Evolutionary conservation across 345 rosid species (phyloP), one percentile per base, ranked within the genome.

Genomic region (Chamaenerion angustifolium): DNA sequence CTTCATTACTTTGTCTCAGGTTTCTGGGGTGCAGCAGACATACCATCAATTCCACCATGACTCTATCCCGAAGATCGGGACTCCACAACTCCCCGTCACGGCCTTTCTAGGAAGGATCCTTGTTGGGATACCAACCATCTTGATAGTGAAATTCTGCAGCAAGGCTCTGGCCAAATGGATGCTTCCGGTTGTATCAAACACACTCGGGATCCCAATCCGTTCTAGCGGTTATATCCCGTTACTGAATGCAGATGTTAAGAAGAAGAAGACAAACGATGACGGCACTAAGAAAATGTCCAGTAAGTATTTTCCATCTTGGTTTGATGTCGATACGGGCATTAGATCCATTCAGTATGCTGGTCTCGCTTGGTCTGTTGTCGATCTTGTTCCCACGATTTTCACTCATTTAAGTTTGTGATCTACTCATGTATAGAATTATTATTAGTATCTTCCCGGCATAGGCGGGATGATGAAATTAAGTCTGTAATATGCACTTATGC

Each of bases 291-390:
- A 74, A 63, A 50, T 81, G 11, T 70, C 71, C 37, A 70, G 67
- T 21, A 64, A 77, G 54, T 65, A 71, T 16, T 31, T 52, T 23
- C 83, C 71, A 52, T 71, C 69, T 45, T 57, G 69, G 0, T 90
- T 83, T 15, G 85, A 87, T 48, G 83, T 87, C 4, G 96, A 92
- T 49, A 81, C 98, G 0, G 98, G 96, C 14, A 80, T 84, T 31
- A 72, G 89, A 59, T 92, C 84, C 71, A 56, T 92, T 43, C 98
- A 92, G 58, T 84, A 87, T 4, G 80, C 93, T 13, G 96, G 98
- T 21, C 96, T 92, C 42, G 96, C 98, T 14, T 92, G 98, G 98
- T 81, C 98, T 0, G 98, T 92, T 37, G 98, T 86, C 1, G 95
- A 90, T 56, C 81, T 86, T 18, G 94, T 81, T 46, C 95, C 95